Percentiles rank a stretch among this genome's conserved stretches.
These are phyloP conservation scores for Xylariomycetidae sp. DNA, from an alignment of 2,329 filamentous ascomycete species.

Conservation along the genomic window DNA sequence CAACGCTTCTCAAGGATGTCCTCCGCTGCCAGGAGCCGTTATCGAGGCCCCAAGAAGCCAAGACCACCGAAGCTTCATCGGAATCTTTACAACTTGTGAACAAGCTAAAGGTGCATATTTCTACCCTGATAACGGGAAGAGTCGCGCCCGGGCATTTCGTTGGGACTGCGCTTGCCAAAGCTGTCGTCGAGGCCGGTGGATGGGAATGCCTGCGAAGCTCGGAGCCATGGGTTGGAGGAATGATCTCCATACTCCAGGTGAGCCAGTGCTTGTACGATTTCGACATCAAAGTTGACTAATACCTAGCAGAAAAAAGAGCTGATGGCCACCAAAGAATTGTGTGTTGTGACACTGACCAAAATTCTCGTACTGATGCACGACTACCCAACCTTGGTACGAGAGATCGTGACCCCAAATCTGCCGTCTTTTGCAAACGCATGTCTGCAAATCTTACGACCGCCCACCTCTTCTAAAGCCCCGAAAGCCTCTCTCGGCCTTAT, in stretches of 20 bases:
- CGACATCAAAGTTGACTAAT: conserved; percentile 1
- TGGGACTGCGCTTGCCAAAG: conserved; percentile 73
- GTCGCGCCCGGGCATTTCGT: conserved; percentile 69
- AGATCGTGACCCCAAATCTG: conserved; percentile 80
- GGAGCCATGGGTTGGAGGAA: conserved; percentile 69
- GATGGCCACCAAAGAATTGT: conserved; percentile 66
- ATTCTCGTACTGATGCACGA: conserved; percentile 80
- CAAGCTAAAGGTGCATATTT: conserved; percentile 73
- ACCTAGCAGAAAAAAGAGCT: conserved; percentile 66
- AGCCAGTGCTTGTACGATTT: conserved; percentile 8
- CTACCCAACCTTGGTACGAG: conserved; percentile 75
- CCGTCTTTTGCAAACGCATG: conserved; percentile 68
- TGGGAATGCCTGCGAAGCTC: conserved; percentile 72
- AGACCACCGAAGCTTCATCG: conserved; percentile 52
- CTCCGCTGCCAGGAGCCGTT: conserved; percentile 54
- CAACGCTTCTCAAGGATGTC: conserved; percentile 59
- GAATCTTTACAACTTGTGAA: conserved; percentile 69
- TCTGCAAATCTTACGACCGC: conserved; percentile 55
- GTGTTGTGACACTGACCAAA: conserved; percentile 69
- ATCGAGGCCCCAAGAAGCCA: conserved; percentile 55
- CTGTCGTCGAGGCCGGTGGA: conserved; percentile 73
- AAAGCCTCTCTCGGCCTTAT: conserved; percentile 45
- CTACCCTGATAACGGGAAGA: conserved; percentile 71
- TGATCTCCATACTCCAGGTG: conserved; percentile 69
- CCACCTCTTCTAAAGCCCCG: conserved; percentile 31